Evolutionary conservation across 2,329 filamentous ascomycete genomes (phyloP), one percentile per base, ranked within the genome.

Genomic region (Ophiosphaerella narmari): DNA sequence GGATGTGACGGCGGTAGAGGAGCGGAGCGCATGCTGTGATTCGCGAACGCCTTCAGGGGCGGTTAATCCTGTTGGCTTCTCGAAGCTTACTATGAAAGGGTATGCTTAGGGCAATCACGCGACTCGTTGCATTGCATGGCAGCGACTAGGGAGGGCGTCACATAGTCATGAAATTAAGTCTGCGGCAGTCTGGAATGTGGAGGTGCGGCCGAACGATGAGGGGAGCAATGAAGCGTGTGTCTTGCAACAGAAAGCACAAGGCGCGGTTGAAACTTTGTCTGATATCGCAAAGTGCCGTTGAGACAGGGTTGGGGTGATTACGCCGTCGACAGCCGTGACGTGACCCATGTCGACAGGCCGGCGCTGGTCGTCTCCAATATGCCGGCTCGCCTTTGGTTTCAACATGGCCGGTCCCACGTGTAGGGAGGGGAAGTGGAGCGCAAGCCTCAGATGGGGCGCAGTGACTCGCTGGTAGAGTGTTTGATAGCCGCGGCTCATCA

Each of bases 311-410:
- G 55, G 58, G 55, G 55, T 57, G 52, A 46, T 41, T 35, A 48
- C 48, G 53, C 61, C 54, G 60, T 61, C 54, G 42, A 53, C 54
- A 48, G 49, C 51, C 53, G 58, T 36, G 53, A 52, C 46, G 58
- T 36, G 53, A 52, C 46, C 52, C 50, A 56, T 55, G 63, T 58
- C 51, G 49, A 51, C 60, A 56, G 54, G 56, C 41, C 39, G 55
- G 59, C 53, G 50, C 52, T 48, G 61, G 23, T 48, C 45, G 45
- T 48, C 45, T 66, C 66, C 65, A 57, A 45, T 41, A 48, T 49
- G 56, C 54, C 60, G 66, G 66, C 59, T 58, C 45, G 54, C 52
- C 47, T 49, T 61, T 57, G 43, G 65, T 63, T 68, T 67, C 62
- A 29, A 29, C 26, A 52, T 60, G 48, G 53, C 56, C 50, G 47